These are phyloP conservation scores for Candida tunisiensis DNA, from an alignment of 1,139 yeast genomes.

Conservation along the genomic window DNA sequence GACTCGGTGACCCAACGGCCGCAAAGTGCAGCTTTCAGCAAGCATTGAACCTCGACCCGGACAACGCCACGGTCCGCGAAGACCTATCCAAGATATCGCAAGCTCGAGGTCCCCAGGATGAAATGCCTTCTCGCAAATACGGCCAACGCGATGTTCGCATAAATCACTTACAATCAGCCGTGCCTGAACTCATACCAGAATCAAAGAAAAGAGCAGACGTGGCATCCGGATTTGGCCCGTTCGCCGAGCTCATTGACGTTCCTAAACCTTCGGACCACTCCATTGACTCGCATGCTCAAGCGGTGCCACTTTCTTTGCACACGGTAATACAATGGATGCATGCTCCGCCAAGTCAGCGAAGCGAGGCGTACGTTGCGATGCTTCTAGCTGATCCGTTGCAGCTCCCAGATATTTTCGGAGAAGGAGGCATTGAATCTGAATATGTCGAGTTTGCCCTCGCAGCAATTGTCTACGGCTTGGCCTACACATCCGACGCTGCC, in stretches of 20 bases:
- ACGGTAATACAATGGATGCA: constrained; percentile 8
- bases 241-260: background rate
- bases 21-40: constrained; percentile 24
- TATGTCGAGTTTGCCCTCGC: constrained; percentile 34
- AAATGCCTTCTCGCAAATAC: background rate
- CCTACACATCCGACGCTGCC: constrained; percentile 1
- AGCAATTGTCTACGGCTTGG: constrained; percentile 18
- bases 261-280: background rate
- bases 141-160: background rate
- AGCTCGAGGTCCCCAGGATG: background rate
- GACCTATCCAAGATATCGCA: constrained; percentile 1
- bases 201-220: background rate
- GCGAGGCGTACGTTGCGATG: constrained; percentile 25
- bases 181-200: background rate
- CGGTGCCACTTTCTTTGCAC: constrained; percentile 8
- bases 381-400: constrained; percentile 17
- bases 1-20: constrained; percentile 15
- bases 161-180: background rate
- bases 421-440: constrained; percentile 38
- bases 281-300: constrained; percentile 2
- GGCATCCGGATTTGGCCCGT: background rate
- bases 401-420: constrained; percentile 21
- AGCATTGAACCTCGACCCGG: constrained; percentile 31
- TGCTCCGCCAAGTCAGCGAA: constrained; percentile 7
- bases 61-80: constrained; percentile 20